These are phyloP conservation scores for Aspergillus chevalieri DNA, from an alignment of 2,329 filamentous ascomycete species.

Conservation along the genomic window DNA sequence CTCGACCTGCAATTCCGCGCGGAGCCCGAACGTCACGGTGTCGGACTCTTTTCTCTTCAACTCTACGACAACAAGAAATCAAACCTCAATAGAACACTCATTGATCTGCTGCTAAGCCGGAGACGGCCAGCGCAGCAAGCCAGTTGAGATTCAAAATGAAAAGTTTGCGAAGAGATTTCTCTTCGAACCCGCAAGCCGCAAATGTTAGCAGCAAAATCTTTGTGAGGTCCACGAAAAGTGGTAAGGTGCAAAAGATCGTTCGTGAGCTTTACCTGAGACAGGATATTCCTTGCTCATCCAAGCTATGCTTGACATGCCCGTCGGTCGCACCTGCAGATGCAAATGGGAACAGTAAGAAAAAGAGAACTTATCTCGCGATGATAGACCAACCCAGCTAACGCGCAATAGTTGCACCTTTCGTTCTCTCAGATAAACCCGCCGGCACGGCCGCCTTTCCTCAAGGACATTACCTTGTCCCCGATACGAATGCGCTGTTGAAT, in stretches of 20 bases:
- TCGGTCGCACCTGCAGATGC: constrained; percentile 72
- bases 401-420: constrained; percentile 64
- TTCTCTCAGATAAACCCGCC: constrained; percentile 82
- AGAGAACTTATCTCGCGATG: not conserved
- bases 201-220: constrained; percentile 95
- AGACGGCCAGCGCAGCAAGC: constrained; percentile 9
- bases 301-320: constrained; percentile 72
- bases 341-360: constrained; percentile 59
- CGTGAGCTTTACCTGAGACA: constrained; percentile 91
- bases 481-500: constrained; percentile 91
- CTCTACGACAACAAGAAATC: constrained; percentile 13
- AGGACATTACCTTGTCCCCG: constrained; percentile 90
- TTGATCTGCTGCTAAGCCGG: constrained; percentile 1
- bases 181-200: constrained; percentile 51
- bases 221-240: constrained; percentile 86
- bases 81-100: not conserved
- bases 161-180: constrained; percentile 54
- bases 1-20: constrained; percentile 9
- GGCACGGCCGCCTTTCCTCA: constrained; percentile 74
- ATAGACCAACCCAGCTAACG: constrained; percentile 13
- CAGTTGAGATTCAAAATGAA: constrained; percentile 44
- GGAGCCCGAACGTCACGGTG: constrained; percentile 11
- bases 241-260: constrained; percentile 98
- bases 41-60: constrained; percentile 1
- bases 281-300: constrained; percentile 95